Evolutionary conservation across 2,329 filamentous ascomycete species (phyloP), one percentile per base, ranked within the genome.

Genomic region (Pseudocercospora eumusae): DNA sequence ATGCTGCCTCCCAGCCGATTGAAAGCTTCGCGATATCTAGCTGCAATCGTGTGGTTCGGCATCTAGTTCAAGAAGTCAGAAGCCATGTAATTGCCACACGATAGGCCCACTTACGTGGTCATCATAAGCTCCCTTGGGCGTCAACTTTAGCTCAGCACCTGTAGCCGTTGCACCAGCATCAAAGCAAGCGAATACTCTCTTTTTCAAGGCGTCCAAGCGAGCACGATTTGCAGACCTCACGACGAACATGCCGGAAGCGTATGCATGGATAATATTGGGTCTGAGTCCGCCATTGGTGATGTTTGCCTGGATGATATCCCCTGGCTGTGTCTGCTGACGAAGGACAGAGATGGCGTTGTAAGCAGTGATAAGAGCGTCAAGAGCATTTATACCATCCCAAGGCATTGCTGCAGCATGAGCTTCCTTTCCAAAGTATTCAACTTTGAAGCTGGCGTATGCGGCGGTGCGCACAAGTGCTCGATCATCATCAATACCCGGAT

Each of bases 401-500:
- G 66, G 66, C 11, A 55, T 47, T 2, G 74, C 75, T 9, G 76
- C 75, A 2, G 76, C 76, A 56, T 76, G 75, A 11, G 74, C 72
- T 61, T 73, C 75, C 62, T 71, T 71, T 40, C 75, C 75, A 77
- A 79, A 78, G 64, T 84, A 86, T 15, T 81, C 80, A 0, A 82
- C 82, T 20, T 77, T 78, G 56, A 66, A 52, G 45, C 76, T 74
- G 4, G 74, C 69, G 65, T 81, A 85, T 4, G 83, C 83, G 3
- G 81, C 79, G 0, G 83, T 86, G 1, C 80, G 77, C 61, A 83
- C 80, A 4, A 84, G 74, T 0, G 82, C 80, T 31, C 11, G 28
- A 49, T 13, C 31, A 25, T 42, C 18, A 28, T 53, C 31, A 25
- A 50, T 52, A 27, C 47, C 47, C 3, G 76, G 76, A 60, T 78